Evolutionary conservation across 2,329 filamentous ascomycete species (phyloP).

Genomic region (Ophiostoma sp.): DNA sequence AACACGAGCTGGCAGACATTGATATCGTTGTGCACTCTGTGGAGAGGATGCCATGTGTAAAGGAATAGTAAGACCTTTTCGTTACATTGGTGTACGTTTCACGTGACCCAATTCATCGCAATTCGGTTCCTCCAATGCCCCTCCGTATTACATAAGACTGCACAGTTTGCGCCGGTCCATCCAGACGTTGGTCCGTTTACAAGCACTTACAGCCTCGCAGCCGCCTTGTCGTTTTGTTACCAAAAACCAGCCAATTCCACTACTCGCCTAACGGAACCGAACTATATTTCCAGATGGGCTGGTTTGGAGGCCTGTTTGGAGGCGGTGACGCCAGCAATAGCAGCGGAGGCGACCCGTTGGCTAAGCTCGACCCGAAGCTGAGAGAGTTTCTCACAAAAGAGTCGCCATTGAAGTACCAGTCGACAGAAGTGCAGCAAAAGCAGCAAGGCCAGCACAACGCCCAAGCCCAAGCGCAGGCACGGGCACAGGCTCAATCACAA

Average conservation of each 20-base stretch:
- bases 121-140: not conserved
- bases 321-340: slow-evolving; percentile 31
- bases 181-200: not conserved
- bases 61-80: not conserved
- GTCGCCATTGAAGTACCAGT: slow-evolving; percentile 58
- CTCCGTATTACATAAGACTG: slow-evolving; percentile 8
- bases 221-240: not conserved
- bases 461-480: slow-evolving; percentile 17
- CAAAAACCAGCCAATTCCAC: not conserved
- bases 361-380: slow-evolving; percentile 73
- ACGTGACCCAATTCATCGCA: not conserved
- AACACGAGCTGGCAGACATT: no score
- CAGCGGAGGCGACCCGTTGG: slow-evolving; percentile 50
- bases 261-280: no score
- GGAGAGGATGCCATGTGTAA: no score
- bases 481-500: slow-evolving; percentile 21
- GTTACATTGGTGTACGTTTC: not conserved
- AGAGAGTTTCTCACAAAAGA: slow-evolving; percentile 81
- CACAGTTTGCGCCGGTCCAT: slow-evolving; percentile 13
- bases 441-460: slow-evolving; percentile 26
- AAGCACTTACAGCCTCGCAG: slow-evolving; percentile 4
- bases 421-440: slow-evolving; percentile 26
- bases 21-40: no score
- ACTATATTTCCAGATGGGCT: slow-evolving; percentile 44
- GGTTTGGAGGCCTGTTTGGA: slow-evolving; percentile 49